Percentiles rank a stretch among this genome's conserved stretches.
These are phyloP conservation scores for Boeremia lycopersici DNA, from an alignment of 2,329 filamentous ascomycete genomes.

Conservation along the genomic window DNA sequence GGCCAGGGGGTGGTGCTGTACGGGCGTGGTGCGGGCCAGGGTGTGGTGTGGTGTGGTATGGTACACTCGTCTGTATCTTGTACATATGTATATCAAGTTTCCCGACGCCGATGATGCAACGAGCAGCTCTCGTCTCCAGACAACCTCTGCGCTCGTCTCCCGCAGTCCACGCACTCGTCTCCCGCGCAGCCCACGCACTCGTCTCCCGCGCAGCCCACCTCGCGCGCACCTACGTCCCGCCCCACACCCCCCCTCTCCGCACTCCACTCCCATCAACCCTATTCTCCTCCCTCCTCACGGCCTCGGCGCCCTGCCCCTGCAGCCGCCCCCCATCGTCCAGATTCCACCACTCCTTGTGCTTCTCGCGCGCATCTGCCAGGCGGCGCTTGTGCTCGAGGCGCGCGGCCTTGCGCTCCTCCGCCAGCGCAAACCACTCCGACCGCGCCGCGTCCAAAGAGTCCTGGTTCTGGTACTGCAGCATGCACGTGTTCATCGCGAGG, in stretches of 20 bases:
- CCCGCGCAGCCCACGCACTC: too few relatives aligned
- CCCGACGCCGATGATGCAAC: too few relatives aligned
- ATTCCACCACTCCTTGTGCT: slow-evolving; percentile 60
- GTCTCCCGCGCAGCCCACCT: too few relatives aligned
- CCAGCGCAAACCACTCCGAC: slow-evolving; percentile 88
- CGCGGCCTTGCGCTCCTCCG: slow-evolving; percentile 72
- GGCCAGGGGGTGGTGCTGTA: too few relatives aligned
- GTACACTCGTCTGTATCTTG: too few relatives aligned
- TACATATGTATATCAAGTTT: too few relatives aligned
- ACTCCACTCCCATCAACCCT: slow-evolving; percentile 27
- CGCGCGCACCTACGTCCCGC: background rate
- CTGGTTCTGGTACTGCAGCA: slow-evolving; percentile 83
- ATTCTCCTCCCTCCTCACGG: slow-evolving; percentile 25
- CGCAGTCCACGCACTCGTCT: too few relatives aligned
- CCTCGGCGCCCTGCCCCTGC: slow-evolving; percentile 32
- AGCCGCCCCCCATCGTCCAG: slow-evolving; percentile 47
- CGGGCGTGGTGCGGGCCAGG: too few relatives aligned
- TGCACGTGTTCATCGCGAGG: slow-evolving; percentile 90
- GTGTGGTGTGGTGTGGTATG: too few relatives aligned
- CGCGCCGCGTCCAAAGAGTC: slow-evolving; percentile 85
- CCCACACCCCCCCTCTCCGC: slow-evolving; percentile 22
- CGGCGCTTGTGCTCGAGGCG: slow-evolving; percentile 62
- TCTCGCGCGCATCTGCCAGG: slow-evolving; percentile 54
- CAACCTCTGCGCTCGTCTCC: too few relatives aligned
- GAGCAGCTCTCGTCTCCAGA: too few relatives aligned